Evolutionary conservation across 495 filamentous ascomycete species (phyloP).

Genomic region (Penicillium ochrochloron): DNA sequence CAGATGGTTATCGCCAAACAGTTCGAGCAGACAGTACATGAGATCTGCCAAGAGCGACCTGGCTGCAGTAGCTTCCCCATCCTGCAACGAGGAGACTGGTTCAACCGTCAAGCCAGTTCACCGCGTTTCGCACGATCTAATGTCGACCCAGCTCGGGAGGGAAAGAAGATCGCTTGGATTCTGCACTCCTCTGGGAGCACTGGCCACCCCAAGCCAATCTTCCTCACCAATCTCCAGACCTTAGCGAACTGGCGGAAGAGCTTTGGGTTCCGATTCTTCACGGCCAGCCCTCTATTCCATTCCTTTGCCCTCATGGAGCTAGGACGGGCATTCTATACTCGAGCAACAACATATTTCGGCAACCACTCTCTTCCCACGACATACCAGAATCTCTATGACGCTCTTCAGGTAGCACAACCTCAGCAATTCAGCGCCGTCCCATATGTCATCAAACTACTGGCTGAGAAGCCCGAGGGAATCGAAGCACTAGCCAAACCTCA

Average conservation of each 20-base stretch:
- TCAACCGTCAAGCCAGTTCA: conserved; percentile 22
- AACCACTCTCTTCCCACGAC: conserved; percentile 58
- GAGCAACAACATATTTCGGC: conserved; percentile 51
- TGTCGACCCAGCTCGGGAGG: conserved; percentile 20
- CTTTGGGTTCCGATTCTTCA: conserved; percentile 46
- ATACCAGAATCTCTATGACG: conserved; percentile 52
- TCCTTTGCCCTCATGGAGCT: conserved; percentile 51
- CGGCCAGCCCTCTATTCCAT: conserved; percentile 59
- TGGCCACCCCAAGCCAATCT: conserved; percentile 61
- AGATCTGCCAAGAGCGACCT: conserved; percentile 24
- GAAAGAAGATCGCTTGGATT: conserved; percentile 54
- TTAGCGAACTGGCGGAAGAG: conserved; percentile 43
- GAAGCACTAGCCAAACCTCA: conserved; percentile 47
- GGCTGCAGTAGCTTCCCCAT: conserved; percentile 19
- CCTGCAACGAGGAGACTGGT: conserved; percentile 26
- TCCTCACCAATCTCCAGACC: conserved; percentile 41
- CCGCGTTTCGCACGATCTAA: conserved; percentile 22
- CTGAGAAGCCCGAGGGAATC: conserved; percentile 53
- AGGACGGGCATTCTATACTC: conserved; percentile 51
- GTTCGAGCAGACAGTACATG: conserved; percentile 24
- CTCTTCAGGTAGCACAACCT: conserved; percentile 48
- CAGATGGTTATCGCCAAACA: conserved; percentile 36
- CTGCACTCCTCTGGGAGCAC: conserved; percentile 64
- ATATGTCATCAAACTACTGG: conserved; percentile 58
- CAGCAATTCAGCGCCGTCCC: conserved; percentile 61